Conservation (phyloP, 2,329 filamentous ascomycete genomes). For the Arthrobotrys sinensis region DNA sequence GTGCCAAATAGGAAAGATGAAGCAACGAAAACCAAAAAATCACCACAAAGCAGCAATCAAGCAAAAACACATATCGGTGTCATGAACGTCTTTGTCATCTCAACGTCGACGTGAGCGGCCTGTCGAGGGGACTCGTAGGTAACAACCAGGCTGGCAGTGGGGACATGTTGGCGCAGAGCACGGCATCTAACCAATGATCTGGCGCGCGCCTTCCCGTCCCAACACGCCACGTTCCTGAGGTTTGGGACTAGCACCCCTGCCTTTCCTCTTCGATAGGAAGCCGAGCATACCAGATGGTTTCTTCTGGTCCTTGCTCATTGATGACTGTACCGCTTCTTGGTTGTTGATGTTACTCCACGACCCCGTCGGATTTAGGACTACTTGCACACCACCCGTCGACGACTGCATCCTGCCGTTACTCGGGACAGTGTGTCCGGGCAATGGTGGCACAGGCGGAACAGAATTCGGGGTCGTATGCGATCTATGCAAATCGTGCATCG, state of each 20-base stretch:
- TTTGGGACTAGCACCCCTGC: conserved; percentile 90
- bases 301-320: conserved; percentile 69
- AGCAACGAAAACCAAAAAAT: conserved; percentile 28
- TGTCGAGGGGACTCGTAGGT: conserved; percentile 36
- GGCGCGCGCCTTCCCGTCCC: conserved; percentile 92
- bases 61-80: conserved; percentile 54
- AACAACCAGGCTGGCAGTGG: conserved; percentile 51
- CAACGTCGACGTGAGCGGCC: conserved; percentile 12
- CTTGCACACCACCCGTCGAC: conserved; percentile 81
- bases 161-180: conserved; percentile 42
- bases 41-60: conserved; percentile 17
- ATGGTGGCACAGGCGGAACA: conserved; percentile 70
- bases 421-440: conserved; percentile 78
- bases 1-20: conserved; percentile 54
- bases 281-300: conserved; percentile 87
- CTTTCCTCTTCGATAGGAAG: conserved; percentile 90
- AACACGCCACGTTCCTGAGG: conserved; percentile 93
- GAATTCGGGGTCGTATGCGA: conserved; percentile 60
- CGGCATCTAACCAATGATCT: conserved; percentile 77
- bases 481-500: conserved; percentile 64
- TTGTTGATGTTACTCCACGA: conserved; percentile 93
- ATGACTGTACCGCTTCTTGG: conserved; percentile 73
- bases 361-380: conserved; percentile 88
- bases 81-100: conserved; percentile 36
- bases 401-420: conserved; percentile 71